These are phyloP conservation scores for Parasarocladium wereldwijsianum DNA, from an alignment of 2,329 filamentous ascomycete genomes.

Conservation along the genomic window DNA sequence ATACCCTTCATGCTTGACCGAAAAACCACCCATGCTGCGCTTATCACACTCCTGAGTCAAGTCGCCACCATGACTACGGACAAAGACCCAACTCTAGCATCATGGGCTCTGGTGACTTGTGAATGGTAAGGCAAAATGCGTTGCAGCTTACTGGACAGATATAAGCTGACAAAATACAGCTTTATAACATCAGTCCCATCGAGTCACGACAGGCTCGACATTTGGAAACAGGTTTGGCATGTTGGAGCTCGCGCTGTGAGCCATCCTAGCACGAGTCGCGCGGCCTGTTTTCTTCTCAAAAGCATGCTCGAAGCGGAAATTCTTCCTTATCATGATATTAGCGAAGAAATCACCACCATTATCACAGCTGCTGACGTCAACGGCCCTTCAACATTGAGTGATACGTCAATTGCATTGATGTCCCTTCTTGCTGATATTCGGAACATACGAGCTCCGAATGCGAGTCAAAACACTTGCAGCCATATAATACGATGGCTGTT, in stretches of 20 bases:
- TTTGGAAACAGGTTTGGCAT: conserved; percentile 67
- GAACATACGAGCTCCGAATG: conserved; percentile 52
- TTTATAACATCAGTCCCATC: no score
- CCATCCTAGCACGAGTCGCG: conserved; percentile 55
- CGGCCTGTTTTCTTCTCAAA: conserved; percentile 60
- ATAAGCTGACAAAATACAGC: no score
- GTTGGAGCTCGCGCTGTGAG: conserved; percentile 56
- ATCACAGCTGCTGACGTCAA: conserved; percentile 66
- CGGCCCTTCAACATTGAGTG: conserved; percentile 65
- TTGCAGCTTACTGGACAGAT: no score
- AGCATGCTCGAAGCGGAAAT: conserved; percentile 50
- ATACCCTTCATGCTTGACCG: conserved; percentile 40
- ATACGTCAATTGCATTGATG: conserved; percentile 65
- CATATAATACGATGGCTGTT: conserved; percentile 72
- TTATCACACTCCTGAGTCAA: conserved; percentile 39
- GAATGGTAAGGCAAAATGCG: conserved; percentile 58
- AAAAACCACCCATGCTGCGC: conserved; percentile 31
- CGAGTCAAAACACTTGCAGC: conserved; percentile 51
- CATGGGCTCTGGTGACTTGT: conserved; percentile 77
- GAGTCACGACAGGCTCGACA: conserved; percentile 11
- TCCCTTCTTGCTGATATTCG: conserved; percentile 50
- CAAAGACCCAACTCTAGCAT: conserved; percentile 50
- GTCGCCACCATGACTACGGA: conserved; percentile 48
- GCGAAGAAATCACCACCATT: conserved; percentile 57
- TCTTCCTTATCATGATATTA: conserved; percentile 51